These are phyloP conservation scores for Fusarium gaditjirri DNA, from an alignment of 2,329 filamentous ascomycete genomes.

Conservation along the genomic window DNA sequence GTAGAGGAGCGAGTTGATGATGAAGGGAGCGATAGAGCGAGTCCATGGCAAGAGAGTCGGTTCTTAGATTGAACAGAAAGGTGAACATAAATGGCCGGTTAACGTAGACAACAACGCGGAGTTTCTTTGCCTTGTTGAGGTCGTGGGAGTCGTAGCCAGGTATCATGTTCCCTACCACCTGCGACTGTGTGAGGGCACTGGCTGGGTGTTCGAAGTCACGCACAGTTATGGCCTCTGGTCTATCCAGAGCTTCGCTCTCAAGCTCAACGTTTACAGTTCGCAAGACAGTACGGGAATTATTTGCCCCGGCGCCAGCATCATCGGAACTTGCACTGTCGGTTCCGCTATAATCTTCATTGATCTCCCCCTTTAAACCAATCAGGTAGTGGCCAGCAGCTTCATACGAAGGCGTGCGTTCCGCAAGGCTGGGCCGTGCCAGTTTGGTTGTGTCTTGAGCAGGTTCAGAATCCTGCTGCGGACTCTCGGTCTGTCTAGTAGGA, in stretches of 20 bases:
- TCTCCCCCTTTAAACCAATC: constrained; percentile 74
- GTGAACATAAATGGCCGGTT: constrained; percentile 81
- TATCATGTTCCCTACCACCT: constrained; percentile 49
- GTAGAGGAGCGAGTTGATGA: constrained; percentile 68
- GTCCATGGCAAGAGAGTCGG: constrained; percentile 67
- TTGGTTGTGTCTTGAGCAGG: constrained; percentile 16
- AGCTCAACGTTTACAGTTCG: constrained; percentile 76
- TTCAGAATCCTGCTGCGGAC: constrained; percentile 24
- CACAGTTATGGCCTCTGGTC: constrained; percentile 57
- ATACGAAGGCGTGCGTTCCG: constrained; percentile 38
- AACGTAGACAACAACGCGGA: constrained; percentile 78
- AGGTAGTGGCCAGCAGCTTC: constrained; percentile 64
- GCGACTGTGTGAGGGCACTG: constrained; percentile 47
- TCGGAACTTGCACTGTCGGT: constrained; percentile 48
- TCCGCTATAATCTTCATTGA: constrained; percentile 59
- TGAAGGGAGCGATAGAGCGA: constrained; percentile 69
- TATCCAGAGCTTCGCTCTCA: constrained; percentile 54
- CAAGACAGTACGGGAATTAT: constrained; percentile 67
- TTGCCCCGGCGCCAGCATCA: constrained; percentile 46
- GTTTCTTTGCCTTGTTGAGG: constrained; percentile 63
- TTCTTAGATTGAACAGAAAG: constrained; percentile 72
- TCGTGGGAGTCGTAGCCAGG: constrained; percentile 56
- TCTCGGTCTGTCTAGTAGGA: constrained; percentile 24
- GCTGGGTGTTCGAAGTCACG: constrained; percentile 56
- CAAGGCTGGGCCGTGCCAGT: constrained; percentile 11